phyloP scores from a whole-genome alignment of 225 moss, liverwort and hornwort species.

The Physcomitrellopsis africana region DNA sequence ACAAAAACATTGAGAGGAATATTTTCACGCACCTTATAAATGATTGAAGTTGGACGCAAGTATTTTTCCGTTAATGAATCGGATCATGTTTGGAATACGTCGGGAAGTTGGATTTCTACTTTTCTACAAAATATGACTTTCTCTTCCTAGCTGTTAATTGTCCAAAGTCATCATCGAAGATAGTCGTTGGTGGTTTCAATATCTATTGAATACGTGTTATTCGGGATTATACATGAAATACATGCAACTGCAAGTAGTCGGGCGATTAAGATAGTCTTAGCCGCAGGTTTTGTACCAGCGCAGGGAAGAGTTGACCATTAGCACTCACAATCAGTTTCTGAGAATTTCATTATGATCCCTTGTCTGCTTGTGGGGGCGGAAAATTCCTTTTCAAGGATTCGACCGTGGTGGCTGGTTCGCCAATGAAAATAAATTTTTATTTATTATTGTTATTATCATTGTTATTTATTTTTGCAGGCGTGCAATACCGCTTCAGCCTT shows the following conservation, averaged over 20 bases:
- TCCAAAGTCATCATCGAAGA: too few species aligned
- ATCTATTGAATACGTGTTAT: too few species aligned
- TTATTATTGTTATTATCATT: background rate
- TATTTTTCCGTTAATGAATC: too few species aligned
- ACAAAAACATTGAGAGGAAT: too few species aligned
- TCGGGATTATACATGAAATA: too few species aligned
- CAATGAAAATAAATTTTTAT: background rate
- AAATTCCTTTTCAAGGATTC: background rate
- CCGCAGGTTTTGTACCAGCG: background rate
- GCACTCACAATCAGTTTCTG: background rate
- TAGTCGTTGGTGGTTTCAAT: too few species aligned
- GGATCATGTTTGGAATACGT: too few species aligned
- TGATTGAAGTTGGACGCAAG: too few species aligned
- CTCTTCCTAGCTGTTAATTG: too few species aligned
- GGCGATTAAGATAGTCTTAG: background rate
- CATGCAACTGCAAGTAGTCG: background rate
- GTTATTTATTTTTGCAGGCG: conserved; percentile 46
- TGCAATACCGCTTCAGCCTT: conserved; percentile 63
- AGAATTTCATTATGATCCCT: conserved; percentile 1
- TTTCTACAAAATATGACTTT: too few species aligned
- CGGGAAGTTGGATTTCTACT: too few species aligned
- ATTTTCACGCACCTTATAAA: too few species aligned
- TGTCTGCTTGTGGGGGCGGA: conserved; percentile 14
- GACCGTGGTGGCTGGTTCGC: conserved; percentile 26
- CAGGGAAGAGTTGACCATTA: conserved; percentile 19